These are phyloP conservation scores for Gloeopeniophorella convolvens DNA, from an alignment of 768 basidiomycete genomes.

Conservation along the genomic window DNA sequence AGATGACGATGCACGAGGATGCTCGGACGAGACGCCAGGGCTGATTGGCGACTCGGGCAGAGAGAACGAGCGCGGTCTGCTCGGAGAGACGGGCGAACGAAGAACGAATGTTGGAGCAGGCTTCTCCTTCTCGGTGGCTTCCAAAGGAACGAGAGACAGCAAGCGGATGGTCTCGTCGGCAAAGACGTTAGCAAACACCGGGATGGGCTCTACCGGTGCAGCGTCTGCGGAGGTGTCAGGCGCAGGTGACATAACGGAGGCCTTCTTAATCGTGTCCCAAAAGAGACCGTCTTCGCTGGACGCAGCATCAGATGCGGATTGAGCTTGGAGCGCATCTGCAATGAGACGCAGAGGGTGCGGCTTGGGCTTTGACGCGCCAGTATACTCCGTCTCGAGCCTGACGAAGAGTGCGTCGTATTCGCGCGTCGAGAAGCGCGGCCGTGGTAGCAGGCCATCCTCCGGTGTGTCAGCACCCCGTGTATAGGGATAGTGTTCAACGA, in stretches of 20 bases:
- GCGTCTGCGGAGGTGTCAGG: constrained; percentile 15
- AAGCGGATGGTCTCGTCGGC: constrained; percentile 60
- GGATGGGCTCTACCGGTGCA: constrained; percentile 31
- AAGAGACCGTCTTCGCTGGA: constrained; percentile 33
- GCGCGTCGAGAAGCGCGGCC: constrained; percentile 64
- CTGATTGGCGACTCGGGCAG: constrained; percentile 8
- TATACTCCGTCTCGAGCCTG: constrained; percentile 49
- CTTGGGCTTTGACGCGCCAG: constrained; percentile 30
- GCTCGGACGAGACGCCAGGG: constrained; percentile 1
- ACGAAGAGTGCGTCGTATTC: constrained; percentile 59
- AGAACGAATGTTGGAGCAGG: constrained; percentile 23
- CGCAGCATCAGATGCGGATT: constrained; percentile 28
- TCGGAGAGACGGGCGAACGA: constrained; percentile 27
- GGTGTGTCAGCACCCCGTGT: constrained; percentile 27
- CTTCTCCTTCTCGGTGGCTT: constrained; percentile 27
- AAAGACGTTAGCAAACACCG: constrained; percentile 46
- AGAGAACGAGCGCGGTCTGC: constrained; percentile 22
- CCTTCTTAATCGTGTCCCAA: constrained; percentile 51
- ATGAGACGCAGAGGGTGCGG: constrained; percentile 55
- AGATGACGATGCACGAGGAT: constrained; percentile 6
- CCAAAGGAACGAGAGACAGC: constrained; percentile 44
- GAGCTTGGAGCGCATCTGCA: constrained; percentile 49
- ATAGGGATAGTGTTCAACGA: constrained; percentile 68
- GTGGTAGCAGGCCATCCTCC: constrained; percentile 45
- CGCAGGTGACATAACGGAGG: constrained; percentile 24